Evolutionary conservation across 1,284 basidiomycete genomes (phyloP).

Genomic region (Cutaneotrichosporon dermatis): DNA sequence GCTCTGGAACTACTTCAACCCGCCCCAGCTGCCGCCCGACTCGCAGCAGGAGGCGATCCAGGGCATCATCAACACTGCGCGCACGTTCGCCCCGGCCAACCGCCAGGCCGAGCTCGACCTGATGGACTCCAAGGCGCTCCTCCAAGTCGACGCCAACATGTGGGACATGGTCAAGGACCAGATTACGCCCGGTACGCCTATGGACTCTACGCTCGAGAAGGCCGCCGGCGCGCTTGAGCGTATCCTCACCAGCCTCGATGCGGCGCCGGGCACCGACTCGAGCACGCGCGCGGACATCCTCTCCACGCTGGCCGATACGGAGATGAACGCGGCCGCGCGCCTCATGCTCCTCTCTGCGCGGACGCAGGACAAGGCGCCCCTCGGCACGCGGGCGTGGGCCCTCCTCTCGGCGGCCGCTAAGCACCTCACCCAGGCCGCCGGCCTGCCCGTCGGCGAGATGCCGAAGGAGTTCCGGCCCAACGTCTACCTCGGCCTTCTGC

Average conservation of each 20-base stretch:
- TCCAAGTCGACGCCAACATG: conserved; percentile 38
- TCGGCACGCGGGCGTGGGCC: conserved; percentile 40
- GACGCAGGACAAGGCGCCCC: conserved; percentile 5
- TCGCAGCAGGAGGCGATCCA: conserved; percentile 32
- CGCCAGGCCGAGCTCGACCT: conserved; percentile 43
- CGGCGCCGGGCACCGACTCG: conserved; percentile 23
- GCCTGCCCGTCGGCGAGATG: conserved; percentile 29
- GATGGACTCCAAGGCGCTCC: conserved; percentile 39
- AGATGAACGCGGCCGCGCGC: conserved; percentile 30
- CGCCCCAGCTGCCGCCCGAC: conserved; percentile 29
- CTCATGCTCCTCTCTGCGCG: conserved; percentile 29
- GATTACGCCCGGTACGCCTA: conserved; percentile 24
- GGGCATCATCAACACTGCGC: conserved; percentile 29
- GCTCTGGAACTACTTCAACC: conserved; percentile 34
- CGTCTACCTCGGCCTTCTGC: conserved; percentile 28
- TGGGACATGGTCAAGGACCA: conserved; percentile 36
- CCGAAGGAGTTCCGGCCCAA: conserved; percentile 38
- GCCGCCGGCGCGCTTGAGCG: conserved; percentile 30
- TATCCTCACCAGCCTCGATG: conserved; percentile 30
- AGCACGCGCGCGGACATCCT: conserved; percentile 35
- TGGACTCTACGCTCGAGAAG: conserved; percentile 32
- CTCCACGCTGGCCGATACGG: conserved; percentile 35
- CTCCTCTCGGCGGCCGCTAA: conserved; percentile 32
- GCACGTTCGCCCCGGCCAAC: conserved; percentile 18
- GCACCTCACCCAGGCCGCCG: conserved; percentile 30